Evolutionary conservation across 306 rosid species (phyloP), one percentile per base, ranked within the genome.

Genomic region (Lablab purpureus): DNA sequence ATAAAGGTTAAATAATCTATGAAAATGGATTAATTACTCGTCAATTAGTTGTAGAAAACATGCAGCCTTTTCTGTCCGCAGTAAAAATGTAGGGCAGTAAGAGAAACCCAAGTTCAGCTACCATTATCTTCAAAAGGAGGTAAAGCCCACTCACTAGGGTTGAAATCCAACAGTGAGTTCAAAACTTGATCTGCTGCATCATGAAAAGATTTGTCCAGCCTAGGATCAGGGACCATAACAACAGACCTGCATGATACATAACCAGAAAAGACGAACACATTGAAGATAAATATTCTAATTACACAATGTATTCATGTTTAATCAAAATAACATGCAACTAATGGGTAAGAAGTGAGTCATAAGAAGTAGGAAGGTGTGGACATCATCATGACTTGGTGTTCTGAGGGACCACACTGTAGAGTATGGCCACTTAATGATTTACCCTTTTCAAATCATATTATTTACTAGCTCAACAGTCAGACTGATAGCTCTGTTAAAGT

Each of bases 191-290:
- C 95, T 14, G 98, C 98, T 66, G 78, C 69, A 12, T 67, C 87
- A 68, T 78, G 89, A 76, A 75, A 86, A 54, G 91, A 94, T 77
- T 77, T 89, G 83, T 95, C 96, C 80, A 95, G 80, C 77, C 90
- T 95, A 77, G 96, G 91, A 87, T 95, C 98, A 25, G 99, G 98
- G 73, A 95, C 94, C 99, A 95, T 92, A 40, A 91, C 86, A 54
- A 70, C 97, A 36, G 49, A 87, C 99, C 99, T 92, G 90, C 62
- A 84, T 30, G 34, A 15, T 49, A 74, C 40, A 21, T 63, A 51
- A 85, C 27, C 46, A 50, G 28, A 68, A 70, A 36, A 15, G 27
- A 46, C 67, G 66, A 79, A 66, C 34, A 76, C 43, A 22, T 28
- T 47, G 79, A 55, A 10, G 36, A 65, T 64, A 56, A n/a, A 70